phyloP scores from a whole-genome alignment of 495 filamentous ascomycete genomes.

The Neurospora sp. region DNA sequence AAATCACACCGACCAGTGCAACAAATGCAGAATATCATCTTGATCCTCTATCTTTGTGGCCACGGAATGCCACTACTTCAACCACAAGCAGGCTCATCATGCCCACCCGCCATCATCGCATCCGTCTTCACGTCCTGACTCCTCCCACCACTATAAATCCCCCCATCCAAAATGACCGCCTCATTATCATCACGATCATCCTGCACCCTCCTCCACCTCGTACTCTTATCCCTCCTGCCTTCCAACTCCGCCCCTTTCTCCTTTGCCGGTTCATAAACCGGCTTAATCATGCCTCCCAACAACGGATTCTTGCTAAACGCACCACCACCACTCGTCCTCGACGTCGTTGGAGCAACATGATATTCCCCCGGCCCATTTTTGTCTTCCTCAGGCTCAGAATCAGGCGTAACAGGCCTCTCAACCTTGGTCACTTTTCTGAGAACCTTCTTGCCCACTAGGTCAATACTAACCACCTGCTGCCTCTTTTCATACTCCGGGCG shows the following conservation, averaged over 20 bases:
- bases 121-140: neutral
- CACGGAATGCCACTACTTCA: neutral
- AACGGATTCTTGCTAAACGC: conserved; percentile 81
- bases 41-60: no score
- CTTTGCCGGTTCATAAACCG: conserved; percentile 53
- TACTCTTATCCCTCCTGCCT: conserved; percentile 32
- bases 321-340: conserved; percentile 30
- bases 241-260: conserved; percentile 32
- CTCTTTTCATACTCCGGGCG: conserved; percentile 91
- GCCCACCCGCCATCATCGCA: neutral
- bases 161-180: conserved; percentile 81
- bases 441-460: conserved; percentile 67
- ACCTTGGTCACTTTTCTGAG: conserved; percentile 60
- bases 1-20: no score
- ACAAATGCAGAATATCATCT: no score
- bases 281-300: conserved; percentile 67
- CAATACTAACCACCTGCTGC: conserved; percentile 75
- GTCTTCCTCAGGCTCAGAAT: conserved; percentile 34
- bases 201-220: conserved; percentile 80
- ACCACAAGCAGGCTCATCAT: neutral
- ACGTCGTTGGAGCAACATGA: neutral
- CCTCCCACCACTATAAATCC: conserved; percentile 45
- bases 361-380: neutral
- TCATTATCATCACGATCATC: conserved; percentile 88
- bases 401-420: conserved; percentile 40